phyloP scores from a whole-genome alignment of 306 rosid species.

The Sechiopsis laciniata region DNA sequence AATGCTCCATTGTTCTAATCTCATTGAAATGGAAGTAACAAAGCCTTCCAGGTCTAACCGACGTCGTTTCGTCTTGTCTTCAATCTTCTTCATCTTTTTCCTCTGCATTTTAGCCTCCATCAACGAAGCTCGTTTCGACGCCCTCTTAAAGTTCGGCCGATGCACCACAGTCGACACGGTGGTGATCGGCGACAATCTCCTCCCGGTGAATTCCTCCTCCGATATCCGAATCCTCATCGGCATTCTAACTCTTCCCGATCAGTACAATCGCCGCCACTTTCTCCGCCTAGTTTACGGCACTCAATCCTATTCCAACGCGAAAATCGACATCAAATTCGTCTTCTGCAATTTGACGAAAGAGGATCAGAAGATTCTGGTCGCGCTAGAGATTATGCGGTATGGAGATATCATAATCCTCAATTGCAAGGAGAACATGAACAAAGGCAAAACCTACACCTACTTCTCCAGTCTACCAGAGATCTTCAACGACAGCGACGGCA shows the following conservation, averaged over 20 bases:
- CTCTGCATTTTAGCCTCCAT: constrained; percentile 67
- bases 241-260: constrained; percentile 84
- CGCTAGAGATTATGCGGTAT: constrained; percentile 71
- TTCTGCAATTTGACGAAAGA: constrained; percentile 90
- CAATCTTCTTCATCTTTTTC: constrained; percentile 47
- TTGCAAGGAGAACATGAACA: constrained; percentile 91
- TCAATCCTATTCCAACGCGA: constrained; percentile 41
- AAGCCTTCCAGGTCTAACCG: constrained; percentile 32
- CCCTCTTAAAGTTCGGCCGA: constrained; percentile 35
- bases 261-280: constrained; percentile 84
- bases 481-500: constrained; percentile 30
- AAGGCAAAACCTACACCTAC: constrained; percentile 75
- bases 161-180: constrained; percentile 27
- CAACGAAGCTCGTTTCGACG: constrained; percentile 50
- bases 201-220: constrained; percentile 19
- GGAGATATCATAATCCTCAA: constrained; percentile 78
- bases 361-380: constrained; percentile 61
- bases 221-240: constrained; percentile 69
- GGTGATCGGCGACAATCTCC: background rate
- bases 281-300: constrained; percentile 83
- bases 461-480: constrained; percentile 67
- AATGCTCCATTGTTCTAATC: constrained; percentile 2
- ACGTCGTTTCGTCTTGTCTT: constrained; percentile 39
- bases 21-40: constrained; percentile 16
- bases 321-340: constrained; percentile 72